phyloP scores from a whole-genome alignment of 345 rosid species.

The Eucalyptus regnans region DNA sequence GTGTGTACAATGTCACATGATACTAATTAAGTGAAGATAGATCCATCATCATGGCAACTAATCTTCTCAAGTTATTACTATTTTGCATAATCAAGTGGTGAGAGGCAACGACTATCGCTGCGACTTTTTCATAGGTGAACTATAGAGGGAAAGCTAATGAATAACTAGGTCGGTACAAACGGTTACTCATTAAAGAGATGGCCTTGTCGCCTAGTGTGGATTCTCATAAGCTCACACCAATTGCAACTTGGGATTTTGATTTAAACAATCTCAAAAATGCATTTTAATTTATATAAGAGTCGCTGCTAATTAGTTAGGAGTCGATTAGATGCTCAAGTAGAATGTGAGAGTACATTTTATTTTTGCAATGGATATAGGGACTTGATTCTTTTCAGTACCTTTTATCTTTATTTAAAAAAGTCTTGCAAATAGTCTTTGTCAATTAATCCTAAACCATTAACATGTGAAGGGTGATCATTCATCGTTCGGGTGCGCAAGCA shows the following conservation, averaged over 20 bases:
- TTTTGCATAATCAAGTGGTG: background rate
- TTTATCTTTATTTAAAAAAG: background rate
- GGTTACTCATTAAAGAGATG: background rate
- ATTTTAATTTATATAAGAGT: background rate
- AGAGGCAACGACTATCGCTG: background rate
- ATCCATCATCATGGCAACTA: background rate
- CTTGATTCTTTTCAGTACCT: background rate
- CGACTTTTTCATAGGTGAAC: background rate
- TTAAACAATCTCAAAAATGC: background rate
- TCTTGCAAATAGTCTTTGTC: background rate
- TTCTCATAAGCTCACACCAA: background rate
- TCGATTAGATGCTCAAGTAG: background rate
- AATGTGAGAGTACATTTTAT: background rate
- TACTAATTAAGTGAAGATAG: background rate
- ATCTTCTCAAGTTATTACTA: background rate
- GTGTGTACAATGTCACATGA: background rate
- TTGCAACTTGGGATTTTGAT: background rate
- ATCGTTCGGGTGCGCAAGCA: background rate
- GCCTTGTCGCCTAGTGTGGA: fast-evolving
- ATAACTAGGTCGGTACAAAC: background rate
- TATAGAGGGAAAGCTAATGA: background rate
- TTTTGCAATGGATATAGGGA: background rate
- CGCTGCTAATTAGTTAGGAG: background rate
- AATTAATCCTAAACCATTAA: background rate
- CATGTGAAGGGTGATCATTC: background rate